A percentile compares a stretch with the other conserved stretches of the same genome.
These are phyloP conservation scores for Cardamine occulta DNA, from an alignment of 345 rosid species.

Conservation along the genomic window DNA sequence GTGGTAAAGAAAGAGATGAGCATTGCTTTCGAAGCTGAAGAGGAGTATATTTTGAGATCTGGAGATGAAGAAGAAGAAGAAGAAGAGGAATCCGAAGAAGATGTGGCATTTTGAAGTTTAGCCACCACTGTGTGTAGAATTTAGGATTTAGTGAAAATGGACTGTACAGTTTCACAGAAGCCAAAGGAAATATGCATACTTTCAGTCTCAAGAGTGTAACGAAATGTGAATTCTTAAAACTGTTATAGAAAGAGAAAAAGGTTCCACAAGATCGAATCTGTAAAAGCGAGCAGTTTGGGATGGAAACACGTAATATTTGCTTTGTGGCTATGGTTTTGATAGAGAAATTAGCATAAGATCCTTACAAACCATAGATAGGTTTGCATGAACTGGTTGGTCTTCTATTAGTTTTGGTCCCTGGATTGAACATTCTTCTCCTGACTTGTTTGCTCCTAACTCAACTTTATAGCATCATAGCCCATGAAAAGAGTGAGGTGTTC, in stretches of 20 bases:
- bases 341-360: neutral
- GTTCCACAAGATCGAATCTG: conserved; percentile 14
- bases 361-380: neutral
- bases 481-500: neutral
- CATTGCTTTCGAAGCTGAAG: conserved; percentile 50
- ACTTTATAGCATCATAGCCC: neutral
- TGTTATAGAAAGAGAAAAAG: conserved; percentile 14
- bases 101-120: conserved; percentile 35
- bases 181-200: conserved; percentile 24
- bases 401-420: neutral
- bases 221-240: conserved; percentile 23
- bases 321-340: neutral
- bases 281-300: conserved; percentile 11
- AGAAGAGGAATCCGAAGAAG: conserved; percentile 32
- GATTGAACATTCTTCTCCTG: neutral
- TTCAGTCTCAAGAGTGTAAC: conserved; percentile 17
- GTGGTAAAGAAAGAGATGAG: conserved; percentile 69
- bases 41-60: conserved; percentile 18
- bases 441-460: neutral
- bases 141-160: conserved; percentile 28
- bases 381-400: conserved; percentile 4
- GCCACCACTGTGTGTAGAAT: conserved; percentile 25
- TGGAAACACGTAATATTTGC: neutral
- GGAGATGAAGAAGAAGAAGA: conserved; percentile 31
- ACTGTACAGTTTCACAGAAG: conserved; percentile 32